A percentile compares a stretch with the other conserved stretches of the same genome.
Evolutionary conservation across 1,139 yeast species (phyloP).

Genomic region (Hemisphaericaspora lyxosophila): DNA sequence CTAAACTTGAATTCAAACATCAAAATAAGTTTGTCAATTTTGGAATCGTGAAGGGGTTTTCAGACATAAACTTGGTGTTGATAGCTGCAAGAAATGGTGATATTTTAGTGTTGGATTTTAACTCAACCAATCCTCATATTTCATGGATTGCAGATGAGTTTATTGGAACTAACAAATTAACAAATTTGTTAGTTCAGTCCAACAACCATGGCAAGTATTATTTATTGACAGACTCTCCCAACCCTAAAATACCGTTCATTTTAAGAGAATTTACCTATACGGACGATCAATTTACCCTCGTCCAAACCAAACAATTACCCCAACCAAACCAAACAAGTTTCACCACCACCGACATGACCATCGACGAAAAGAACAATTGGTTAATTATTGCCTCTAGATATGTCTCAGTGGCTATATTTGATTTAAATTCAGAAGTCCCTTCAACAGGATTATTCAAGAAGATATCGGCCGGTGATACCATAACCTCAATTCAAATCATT

Average conservation of each 20-base stretch:
- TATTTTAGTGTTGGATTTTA: slow-evolving; percentile 46
- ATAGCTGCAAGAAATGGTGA: slow-evolving; percentile 58
- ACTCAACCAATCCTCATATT: slow-evolving; percentile 15
- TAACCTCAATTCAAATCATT: slow-evolving; percentile 54
- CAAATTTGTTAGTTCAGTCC: slow-evolving; percentile 46
- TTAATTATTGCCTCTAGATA: slow-evolving; percentile 70
- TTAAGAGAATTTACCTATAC: slow-evolving; percentile 38
- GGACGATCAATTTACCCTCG: slow-evolving; percentile 16
- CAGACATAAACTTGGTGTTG: slow-evolving; percentile 37
- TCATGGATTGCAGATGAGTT: slow-evolving; percentile 25
- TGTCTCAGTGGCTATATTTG: slow-evolving; percentile 62
- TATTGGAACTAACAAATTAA: slow-evolving; percentile 42
- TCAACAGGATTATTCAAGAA: slow-evolving; percentile 49
- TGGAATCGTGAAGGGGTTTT: slow-evolving; percentile 51
- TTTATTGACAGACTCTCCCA: slow-evolving; percentile 64
- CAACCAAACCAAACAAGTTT: slow-evolving; percentile 31
- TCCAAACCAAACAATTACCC: slow-evolving; percentile 13
- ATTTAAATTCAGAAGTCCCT: slow-evolving; percentile 28
- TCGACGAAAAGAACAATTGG: slow-evolving; percentile 37
- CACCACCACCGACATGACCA: slow-evolving; percentile 56
- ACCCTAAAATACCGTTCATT: slow-evolving; percentile 58
- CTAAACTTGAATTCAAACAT: slow-evolving; percentile 20
- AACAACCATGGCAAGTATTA: slow-evolving; percentile 26
- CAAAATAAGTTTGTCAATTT: slow-evolving; percentile 39
- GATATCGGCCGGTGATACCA: slow-evolving; percentile 70